These are phyloP conservation scores for Globisporangium middletonii DNA, from an alignment of 352 stramenopile species.

Conservation along the genomic window DNA sequence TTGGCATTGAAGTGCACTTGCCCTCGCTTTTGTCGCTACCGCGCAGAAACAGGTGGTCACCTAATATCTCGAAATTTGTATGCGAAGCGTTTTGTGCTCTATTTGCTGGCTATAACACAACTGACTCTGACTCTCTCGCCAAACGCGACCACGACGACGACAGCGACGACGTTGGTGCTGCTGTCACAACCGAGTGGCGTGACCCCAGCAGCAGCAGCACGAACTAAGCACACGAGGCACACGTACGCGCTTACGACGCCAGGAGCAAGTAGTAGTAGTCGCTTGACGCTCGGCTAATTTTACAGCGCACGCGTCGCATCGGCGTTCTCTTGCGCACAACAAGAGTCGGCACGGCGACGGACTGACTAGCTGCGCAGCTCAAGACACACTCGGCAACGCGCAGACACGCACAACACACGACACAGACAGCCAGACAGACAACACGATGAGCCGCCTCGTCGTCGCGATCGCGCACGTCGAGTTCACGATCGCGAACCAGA, in stretches of 20 bases:
- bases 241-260: not conserved
- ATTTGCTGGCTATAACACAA: no score
- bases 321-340: not conserved
- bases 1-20: not conserved
- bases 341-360: not conserved
- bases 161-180: no score
- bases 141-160: no score
- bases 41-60: no score
- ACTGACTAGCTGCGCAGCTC: not conserved
- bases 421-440: not conserved
- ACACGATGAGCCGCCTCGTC: conserved; percentile 61
- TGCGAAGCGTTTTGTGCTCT: no score
- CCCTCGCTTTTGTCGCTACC: no score
- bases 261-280: not conserved
- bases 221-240: not conserved
- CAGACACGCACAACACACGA: not conserved
- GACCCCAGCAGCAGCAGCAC: not conserved
- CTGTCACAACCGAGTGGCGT: not conserved
- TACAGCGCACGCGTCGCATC: not conserved
- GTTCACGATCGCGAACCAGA: conserved; percentile 61
- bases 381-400: not conserved
- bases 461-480: conserved; percentile 74
- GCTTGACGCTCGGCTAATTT: not conserved
- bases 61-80: no score
- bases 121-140: not conserved